Base-by-base conservation (phyloP, 179 eudicot species). In the Silene noctiflora region DNA sequence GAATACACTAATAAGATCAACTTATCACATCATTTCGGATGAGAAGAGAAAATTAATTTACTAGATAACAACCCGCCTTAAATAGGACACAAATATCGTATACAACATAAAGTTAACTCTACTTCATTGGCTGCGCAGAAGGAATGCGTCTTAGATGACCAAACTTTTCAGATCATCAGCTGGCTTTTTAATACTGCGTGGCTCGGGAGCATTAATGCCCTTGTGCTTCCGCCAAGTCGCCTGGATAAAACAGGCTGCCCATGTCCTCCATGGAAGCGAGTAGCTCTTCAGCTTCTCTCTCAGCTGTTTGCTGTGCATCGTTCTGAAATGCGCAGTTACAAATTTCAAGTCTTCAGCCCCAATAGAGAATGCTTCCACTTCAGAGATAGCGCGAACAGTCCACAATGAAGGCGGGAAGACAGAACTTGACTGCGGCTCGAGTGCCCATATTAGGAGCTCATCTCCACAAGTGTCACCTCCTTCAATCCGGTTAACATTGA, bases 381-480 rank as follows among this genome's bases (percentile, higher is more conserved):
- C 95, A 0, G 86, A 85, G 8, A 90, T 74, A 48, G 89, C 85
- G 71, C 75, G 83, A 11, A 89, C 94, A 0, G 97, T 88, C 58
- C 97, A 85, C 0, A 93, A 89, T 6, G 97, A 92, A 9, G 87
- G 87, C 0, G 95, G 97, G 14, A 81, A 87, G 81, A 84, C 85
- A 4, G 79, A 64, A 51, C 78, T 78, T 1, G 95, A 78, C 0
- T 83, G 64, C 0, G 87, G 86, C 63, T 84, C 84, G 2, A 92
- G 78, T 16, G 91, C 95, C 95, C 97, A 92, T 4, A 89, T 91
- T 12, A 91, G 73, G 63, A 91, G 81, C 70, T 91, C 94, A 48
- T 89, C 92, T 1, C 96, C 96, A 42, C 94, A 89, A 63, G 88
- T 89, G 67, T 90, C 92, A n/a, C n/a, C n/a, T n/a, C n/a, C n/a